A percentile compares a stretch with the other conserved stretches of the same genome.
phyloP scores from a whole-genome alignment of 352 stramenopile genomes.

The Bremia lactucae region DNA sequence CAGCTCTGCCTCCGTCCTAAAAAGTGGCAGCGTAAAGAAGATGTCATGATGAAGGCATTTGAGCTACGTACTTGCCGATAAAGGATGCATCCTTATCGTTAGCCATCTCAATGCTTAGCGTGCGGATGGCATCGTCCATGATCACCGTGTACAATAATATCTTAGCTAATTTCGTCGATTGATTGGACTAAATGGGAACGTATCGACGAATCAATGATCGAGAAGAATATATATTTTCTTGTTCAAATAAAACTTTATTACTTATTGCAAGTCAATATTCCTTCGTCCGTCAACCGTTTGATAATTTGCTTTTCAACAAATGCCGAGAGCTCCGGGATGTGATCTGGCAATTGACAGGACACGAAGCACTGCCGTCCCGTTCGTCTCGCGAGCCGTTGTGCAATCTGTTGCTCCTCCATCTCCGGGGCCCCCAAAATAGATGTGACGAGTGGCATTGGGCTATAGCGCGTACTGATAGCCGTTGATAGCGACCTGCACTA shows the following conservation, averaged over 20 bases:
- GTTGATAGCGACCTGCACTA: constrained; percentile 59
- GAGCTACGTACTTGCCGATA: constrained; percentile 43
- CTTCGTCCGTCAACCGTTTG: constrained; percentile 38
- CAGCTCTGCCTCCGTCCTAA: constrained; percentile 55
- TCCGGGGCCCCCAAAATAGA: constrained; percentile 54
- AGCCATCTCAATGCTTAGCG: constrained; percentile 48
- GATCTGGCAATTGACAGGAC: constrained; percentile 65
- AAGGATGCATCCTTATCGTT: constrained; percentile 32
- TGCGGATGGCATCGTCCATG: constrained; percentile 54
- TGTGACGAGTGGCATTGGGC: constrained; percentile 67
- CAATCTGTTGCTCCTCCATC: constrained; percentile 77
- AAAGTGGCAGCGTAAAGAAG: not conserved
- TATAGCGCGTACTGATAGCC: constrained; percentile 65
- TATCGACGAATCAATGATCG: no score
- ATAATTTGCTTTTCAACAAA: constrained; percentile 63
- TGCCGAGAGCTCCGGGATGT: constrained; percentile 55
- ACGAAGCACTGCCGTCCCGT: constrained; percentile 70
- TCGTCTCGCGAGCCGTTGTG: constrained; percentile 51
- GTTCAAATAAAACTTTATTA: no score
- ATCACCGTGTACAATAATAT: constrained; percentile 16
- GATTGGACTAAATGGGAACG: constrained; percentile 22
- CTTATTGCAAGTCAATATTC: constrained; percentile 28
- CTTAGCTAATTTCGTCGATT: not conserved
- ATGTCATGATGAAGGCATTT: not conserved
- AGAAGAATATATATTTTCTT: no score